phyloP scores from a whole-genome alignment of 225 moss, liverwort and hornwort genomes.

The Bryum argenteum region DNA sequence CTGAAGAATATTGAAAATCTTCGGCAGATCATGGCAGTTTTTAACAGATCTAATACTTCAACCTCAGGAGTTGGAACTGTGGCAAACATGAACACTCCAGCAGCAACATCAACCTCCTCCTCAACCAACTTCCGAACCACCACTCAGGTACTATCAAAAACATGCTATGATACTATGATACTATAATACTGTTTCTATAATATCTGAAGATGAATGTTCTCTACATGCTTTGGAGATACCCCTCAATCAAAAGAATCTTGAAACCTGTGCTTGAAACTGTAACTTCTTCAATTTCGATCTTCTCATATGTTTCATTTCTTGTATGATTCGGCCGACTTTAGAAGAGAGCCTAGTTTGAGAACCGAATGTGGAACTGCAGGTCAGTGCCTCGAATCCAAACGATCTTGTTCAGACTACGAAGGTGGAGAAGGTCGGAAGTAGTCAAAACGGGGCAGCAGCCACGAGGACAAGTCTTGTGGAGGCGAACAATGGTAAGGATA shows the following conservation, averaged over 20 bases:
- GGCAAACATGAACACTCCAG: conserved; percentile 25
- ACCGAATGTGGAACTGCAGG: conserved; percentile 26
- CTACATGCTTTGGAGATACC: background rate
- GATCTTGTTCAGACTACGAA: conserved; percentile 42
- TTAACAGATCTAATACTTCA: conserved; percentile 30
- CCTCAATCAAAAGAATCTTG: no score
- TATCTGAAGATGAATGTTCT: background rate
- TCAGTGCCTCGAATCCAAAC: conserved; percentile 37
- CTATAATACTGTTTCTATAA: background rate
- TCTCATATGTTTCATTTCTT: conserved; percentile 6
- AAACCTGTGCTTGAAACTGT: no score
- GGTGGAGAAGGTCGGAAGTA: conserved; percentile 36
- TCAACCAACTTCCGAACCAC: conserved; percentile 43
- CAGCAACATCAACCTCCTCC: conserved; percentile 22
- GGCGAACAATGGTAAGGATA: conserved; percentile 29
- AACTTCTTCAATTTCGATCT: no score
- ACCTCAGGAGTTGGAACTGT: conserved; percentile 31
- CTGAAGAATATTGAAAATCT: conserved; percentile 75
- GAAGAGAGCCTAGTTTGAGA: background rate
- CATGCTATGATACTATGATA: background rate
- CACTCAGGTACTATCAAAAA: conserved; percentile 37
- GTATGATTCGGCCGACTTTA: background rate
- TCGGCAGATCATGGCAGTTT: conserved; percentile 66
- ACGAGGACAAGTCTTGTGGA: conserved; percentile 31
- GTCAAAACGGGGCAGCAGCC: conserved; percentile 44